phyloP scores from a whole-genome alignment of 768 basidiomycete genomes.

The Termitomyces sp. region DNA sequence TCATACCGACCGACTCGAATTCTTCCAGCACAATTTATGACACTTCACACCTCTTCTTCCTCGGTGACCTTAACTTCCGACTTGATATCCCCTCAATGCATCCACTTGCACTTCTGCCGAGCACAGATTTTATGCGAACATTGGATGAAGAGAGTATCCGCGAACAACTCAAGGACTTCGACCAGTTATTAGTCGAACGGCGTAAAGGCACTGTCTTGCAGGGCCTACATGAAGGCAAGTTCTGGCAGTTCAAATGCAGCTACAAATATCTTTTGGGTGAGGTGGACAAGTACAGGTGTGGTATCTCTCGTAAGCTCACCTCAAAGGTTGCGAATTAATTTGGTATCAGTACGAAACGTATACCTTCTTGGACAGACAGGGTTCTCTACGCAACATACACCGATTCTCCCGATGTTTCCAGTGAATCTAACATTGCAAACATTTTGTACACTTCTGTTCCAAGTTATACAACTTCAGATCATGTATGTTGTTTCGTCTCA shows the following conservation, averaged over 20 bases:
- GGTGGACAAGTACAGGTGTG: constrained; percentile 77
- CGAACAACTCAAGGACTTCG: constrained; percentile 61
- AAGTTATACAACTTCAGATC: constrained; percentile 86
- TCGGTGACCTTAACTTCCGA: constrained; percentile 94
- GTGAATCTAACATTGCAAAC: constrained; percentile 52
- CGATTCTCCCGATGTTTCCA: constrained; percentile 49
- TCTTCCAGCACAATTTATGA: constrained; percentile 63
- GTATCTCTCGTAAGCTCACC: neutral
- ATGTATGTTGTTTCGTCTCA: constrained; percentile 42
- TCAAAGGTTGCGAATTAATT: constrained; percentile 5
- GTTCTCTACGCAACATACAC: constrained; percentile 77
- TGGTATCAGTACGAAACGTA: constrained; percentile 51
- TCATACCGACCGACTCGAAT: constrained; percentile 26
- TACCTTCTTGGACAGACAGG: constrained; percentile 91
- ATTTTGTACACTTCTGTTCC: constrained; percentile 76
- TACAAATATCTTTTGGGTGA: constrained; percentile 85
- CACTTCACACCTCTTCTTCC: constrained; percentile 86
- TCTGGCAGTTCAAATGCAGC: constrained; percentile 86
- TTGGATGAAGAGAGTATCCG: constrained; percentile 47
- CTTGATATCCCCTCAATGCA: constrained; percentile 57
- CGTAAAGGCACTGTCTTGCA: constrained; percentile 61
- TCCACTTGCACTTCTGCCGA: constrained; percentile 30
- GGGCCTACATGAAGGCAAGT: constrained; percentile 78
- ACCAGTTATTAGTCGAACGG: constrained; percentile 64
- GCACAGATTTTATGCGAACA: constrained; percentile 32